Conservation (phyloP, 208 protist species). For the Trypanosoma vivax region DNA sequence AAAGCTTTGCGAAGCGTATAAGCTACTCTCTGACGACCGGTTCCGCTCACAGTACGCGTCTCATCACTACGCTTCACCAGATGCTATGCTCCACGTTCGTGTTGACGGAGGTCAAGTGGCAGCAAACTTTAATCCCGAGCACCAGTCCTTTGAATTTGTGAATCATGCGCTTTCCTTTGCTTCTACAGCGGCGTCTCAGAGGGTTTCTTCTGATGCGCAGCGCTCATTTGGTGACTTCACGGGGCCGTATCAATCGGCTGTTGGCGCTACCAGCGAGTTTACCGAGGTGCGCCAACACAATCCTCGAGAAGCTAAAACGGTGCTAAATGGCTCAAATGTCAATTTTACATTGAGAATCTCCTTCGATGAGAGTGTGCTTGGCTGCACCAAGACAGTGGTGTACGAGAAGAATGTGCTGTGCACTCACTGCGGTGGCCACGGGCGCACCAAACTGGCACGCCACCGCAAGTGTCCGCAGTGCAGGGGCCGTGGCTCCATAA, state of each 20-base stretch:
- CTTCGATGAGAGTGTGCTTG: conserved; percentile 68
- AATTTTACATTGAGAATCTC: conserved; percentile 53
- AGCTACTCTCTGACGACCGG: conserved; percentile 35
- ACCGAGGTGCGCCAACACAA: conserved; percentile 27
- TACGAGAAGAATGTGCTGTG: conserved; percentile 47
- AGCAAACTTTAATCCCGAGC: conserved; percentile 80
- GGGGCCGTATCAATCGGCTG: conserved; percentile 37
- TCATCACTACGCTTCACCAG: conserved; percentile 71
- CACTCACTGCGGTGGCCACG: conserved; percentile 38
- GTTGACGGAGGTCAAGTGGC: conserved; percentile 62
- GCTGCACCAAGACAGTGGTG: conserved; percentile 39
- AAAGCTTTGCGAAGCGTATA: conserved; percentile 54
- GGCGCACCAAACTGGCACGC: conserved; percentile 25
- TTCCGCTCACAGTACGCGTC: conserved; percentile 56
- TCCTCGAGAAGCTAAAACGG: conserved; percentile 27
- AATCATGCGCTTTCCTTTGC: conserved; percentile 44
- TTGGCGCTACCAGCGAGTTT: conserved; percentile 15
- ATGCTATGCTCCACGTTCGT: conserved; percentile 66
- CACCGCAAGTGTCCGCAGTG: conserved; percentile 73
- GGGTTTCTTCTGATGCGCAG: conserved; percentile 2
- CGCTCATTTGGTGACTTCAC: conserved; percentile 39
- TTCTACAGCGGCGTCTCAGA: neutral
- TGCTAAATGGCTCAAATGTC: conserved; percentile 46
- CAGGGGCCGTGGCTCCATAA: conserved; percentile 50
- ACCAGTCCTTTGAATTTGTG: conserved; percentile 59